A percentile compares a stretch with the other conserved stretches of the same genome.
Conservation (phyloP, 192 early-diverging fungal species). For the Gigaspora rosea region DNA sequence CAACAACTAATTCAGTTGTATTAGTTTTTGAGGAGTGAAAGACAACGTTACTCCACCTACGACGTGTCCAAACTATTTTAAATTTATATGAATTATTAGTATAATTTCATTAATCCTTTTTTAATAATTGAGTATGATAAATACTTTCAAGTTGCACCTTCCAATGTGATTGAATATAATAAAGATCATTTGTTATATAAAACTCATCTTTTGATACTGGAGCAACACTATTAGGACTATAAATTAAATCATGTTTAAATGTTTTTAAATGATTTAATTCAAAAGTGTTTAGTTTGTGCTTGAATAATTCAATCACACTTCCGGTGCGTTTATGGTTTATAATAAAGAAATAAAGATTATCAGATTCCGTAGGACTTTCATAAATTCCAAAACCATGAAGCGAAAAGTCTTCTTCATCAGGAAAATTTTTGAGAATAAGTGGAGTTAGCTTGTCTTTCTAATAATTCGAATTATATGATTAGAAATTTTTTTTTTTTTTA, state of each 20-base stretch:
- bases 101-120: neutral
- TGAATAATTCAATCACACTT: constrained; percentile 56
- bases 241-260: constrained; percentile 51
- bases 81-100: neutral
- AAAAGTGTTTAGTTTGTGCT: constrained; percentile 46
- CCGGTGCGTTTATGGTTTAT: constrained; percentile 61
- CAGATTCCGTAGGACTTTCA: constrained; percentile 41
- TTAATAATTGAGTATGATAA: neutral
- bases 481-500: neutral
- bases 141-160: constrained; percentile 43
- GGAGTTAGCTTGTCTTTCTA: constrained; percentile 49
- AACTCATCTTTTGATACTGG: constrained; percentile 54
- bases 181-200: constrained; percentile 61
- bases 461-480: neutral
- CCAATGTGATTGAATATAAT: constrained; percentile 32
- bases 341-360: constrained; percentile 54
- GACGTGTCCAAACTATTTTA: neutral
- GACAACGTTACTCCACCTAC: neutral
- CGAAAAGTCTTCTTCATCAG: constrained; percentile 31
- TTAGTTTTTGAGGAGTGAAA: constrained; percentile 17
- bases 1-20: neutral
- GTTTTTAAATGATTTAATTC: constrained; percentile 52
- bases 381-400: constrained; percentile 60
- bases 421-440: constrained; percentile 40
- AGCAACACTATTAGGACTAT: constrained; percentile 59